Evolutionary conservation across 805 yeast species (phyloP).

Genomic region (Saturnispora ahearnii): DNA sequence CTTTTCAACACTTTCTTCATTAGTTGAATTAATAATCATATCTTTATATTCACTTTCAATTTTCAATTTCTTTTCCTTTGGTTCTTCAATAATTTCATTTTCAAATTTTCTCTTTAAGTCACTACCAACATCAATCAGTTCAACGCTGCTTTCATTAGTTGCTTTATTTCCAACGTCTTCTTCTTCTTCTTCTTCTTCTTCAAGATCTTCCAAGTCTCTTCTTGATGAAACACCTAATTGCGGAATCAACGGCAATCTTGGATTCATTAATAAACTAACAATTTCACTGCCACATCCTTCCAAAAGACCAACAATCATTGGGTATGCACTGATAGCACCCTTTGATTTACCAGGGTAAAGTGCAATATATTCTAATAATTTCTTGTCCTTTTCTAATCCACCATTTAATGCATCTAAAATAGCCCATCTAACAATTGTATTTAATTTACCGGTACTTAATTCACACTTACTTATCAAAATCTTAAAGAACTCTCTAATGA

Average conservation of each 20-base stretch:
- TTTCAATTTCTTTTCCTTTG: conserved; percentile 1
- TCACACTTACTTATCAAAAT: conserved; percentile 38
- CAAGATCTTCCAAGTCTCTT: conserved; percentile 3
- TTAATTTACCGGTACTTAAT: conserved; percentile 55
- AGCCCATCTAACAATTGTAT: conserved; percentile 43
- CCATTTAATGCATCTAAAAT: conserved; percentile 29
- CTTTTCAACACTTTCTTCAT: conserved; percentile 3
- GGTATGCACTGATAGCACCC: conserved; percentile 50
- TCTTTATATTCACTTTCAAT: conserved; percentile 10
- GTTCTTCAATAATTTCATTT: conserved; percentile 11
- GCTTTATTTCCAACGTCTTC: conserved; percentile 13
- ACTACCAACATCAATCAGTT: conserved; percentile 8
- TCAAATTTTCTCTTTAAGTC: conserved; percentile 10
- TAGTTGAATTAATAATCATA: conserved; percentile 14
- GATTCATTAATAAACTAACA: conserved; percentile 57
- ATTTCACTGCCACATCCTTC: conserved; percentile 34
- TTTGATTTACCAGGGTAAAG: conserved; percentile 58
- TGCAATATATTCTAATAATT: conserved; percentile 47
- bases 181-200: conserved; percentile 13
- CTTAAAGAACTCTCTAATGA: conserved; percentile 39
- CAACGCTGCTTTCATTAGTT: conserved; percentile 1
- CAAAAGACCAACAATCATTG: conserved; percentile 48
- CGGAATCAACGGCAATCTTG: conserved; percentile 55
- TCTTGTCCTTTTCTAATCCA: conserved; percentile 23
- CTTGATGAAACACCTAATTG: conserved; percentile 5